Conservation (phyloP, 805 yeast genomes). For the Sungouiozyma ichnusensis region DNA sequence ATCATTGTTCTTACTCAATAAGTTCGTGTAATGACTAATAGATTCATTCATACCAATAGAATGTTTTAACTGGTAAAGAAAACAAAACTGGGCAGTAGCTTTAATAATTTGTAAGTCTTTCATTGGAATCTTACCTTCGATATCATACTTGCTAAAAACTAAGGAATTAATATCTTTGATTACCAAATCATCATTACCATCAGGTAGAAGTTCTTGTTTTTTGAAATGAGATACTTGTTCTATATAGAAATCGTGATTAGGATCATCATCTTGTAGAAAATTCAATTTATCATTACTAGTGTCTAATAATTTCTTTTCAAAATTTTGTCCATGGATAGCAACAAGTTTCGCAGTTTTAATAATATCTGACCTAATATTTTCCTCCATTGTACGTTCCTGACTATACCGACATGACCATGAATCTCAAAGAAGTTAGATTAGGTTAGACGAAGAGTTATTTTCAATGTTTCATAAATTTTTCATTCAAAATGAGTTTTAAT, state of each 20-base stretch:
- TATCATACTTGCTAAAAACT: constrained; percentile 23
- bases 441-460: too few species aligned
- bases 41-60: constrained; percentile 27
- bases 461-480: not conserved
- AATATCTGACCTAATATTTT: constrained; percentile 38
- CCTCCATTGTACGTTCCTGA: too few species aligned
- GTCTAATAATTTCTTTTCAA: constrained; percentile 49
- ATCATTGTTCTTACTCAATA: constrained; percentile 35
- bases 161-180: constrained; percentile 18
- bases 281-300: constrained; percentile 42
- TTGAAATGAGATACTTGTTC: not conserved
- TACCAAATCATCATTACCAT: constrained; percentile 7
- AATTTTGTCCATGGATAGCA: constrained; percentile 51
- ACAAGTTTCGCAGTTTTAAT: constrained; percentile 68
- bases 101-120: constrained; percentile 62
- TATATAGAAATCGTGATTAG: constrained; percentile 46
- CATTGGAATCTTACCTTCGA: constrained; percentile 34
- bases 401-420: too few species aligned
- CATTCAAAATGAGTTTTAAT: not conserved
- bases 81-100: constrained; percentile 52
- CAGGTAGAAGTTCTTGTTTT: too few species aligned
- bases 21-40: constrained; percentile 30
- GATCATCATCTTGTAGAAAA: constrained; percentile 48
- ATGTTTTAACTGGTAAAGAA: constrained; percentile 31
- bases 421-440: too few species aligned